These are phyloP conservation scores for Cryphonectria carpinicola DNA, from an alignment of 2,329 filamentous ascomycete genomes.

Conservation along the genomic window DNA sequence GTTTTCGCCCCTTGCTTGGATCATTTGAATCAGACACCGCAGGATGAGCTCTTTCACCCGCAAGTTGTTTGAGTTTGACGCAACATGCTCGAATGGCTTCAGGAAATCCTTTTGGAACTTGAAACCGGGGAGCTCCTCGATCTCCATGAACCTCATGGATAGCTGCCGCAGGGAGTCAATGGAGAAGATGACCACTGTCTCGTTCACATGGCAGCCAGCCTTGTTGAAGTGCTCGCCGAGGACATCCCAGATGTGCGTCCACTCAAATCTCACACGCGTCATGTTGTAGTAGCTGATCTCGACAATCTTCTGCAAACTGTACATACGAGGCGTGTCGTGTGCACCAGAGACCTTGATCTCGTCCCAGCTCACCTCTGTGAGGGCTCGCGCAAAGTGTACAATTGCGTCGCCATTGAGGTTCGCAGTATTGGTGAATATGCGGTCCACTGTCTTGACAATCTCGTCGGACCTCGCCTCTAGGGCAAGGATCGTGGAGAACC, in stretches of 20 bases:
- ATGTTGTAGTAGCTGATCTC: slow-evolving; percentile 99
- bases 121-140: slow-evolving; percentile 96
- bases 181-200: slow-evolving; percentile 95
- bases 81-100: slow-evolving; percentile 97
- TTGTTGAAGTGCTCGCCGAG: slow-evolving; percentile 99
- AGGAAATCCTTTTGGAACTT: slow-evolving; percentile 99
- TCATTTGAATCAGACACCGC: slow-evolving; percentile 97
- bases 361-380: slow-evolving; percentile 98
- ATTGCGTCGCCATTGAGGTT: slow-evolving; percentile 93
- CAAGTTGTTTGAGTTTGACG: slow-evolving; percentile 88
- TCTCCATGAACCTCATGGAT: slow-evolving; percentile 98
- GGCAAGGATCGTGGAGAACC: slow-evolving; percentile 78
- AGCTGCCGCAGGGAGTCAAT: slow-evolving; percentile 93
- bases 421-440: slow-evolving; percentile 95
- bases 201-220: slow-evolving; percentile 95
- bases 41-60: slow-evolving; percentile 97
- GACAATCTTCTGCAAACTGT: slow-evolving; percentile 96
- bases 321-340: slow-evolving; percentile 93
- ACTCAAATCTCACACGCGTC: slow-evolving; percentile 96
- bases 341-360: slow-evolving; percentile 97
- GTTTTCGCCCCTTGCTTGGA: slow-evolving; percentile 93
- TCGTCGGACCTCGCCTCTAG: slow-evolving; percentile 91
- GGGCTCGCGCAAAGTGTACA: slow-evolving; percentile 87
- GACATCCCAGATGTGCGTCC: slow-evolving; percentile 96
- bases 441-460: slow-evolving; percentile 88